phyloP scores from a whole-genome alignment of 148 eudicot genomes.

The Selenicereus undatus region DNA sequence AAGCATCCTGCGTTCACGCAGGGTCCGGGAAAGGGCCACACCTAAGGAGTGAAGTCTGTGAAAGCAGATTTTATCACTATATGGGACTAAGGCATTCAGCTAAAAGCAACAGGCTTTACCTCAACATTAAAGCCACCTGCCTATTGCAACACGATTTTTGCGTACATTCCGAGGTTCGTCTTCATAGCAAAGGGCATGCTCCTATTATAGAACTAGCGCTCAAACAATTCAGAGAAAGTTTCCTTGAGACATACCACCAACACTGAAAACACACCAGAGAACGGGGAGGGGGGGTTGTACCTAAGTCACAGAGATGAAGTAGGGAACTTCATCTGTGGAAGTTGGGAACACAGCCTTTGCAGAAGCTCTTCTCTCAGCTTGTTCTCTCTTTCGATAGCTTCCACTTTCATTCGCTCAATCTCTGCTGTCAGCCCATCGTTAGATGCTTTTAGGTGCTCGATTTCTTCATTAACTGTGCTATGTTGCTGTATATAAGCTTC shows the following conservation, averaged over 20 bases:
- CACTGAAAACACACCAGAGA: not conserved
- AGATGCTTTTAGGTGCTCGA: not conserved
- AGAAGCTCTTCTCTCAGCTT: conserved; percentile 7
- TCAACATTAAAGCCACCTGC: too few relatives aligned
- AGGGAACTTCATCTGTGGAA: not conserved
- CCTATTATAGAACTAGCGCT: not conserved
- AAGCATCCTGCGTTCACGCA: too few relatives aligned
- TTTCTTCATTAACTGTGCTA: not conserved
- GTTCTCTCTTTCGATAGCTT: not conserved
- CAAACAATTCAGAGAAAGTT: not conserved
- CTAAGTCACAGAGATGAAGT: not conserved
- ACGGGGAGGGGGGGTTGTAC: not conserved
- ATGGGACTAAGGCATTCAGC: too few relatives aligned
- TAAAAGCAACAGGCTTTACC: too few relatives aligned
- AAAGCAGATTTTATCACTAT: too few relatives aligned
- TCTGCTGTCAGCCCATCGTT: not conserved
- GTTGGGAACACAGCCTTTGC: not conserved
- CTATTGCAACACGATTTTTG: too few relatives aligned
- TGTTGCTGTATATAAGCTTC: not conserved
- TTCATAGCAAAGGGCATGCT: not conserved
- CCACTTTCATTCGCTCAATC: conserved; percentile 6
- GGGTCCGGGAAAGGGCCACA: too few relatives aligned
- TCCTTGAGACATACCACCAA: not conserved
- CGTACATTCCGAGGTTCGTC: too few relatives aligned
- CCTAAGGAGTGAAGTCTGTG: too few relatives aligned